Conservation (phyloP, 2,329 filamentous ascomycete species). For the Emmonsiellopsis sp. region DNA sequence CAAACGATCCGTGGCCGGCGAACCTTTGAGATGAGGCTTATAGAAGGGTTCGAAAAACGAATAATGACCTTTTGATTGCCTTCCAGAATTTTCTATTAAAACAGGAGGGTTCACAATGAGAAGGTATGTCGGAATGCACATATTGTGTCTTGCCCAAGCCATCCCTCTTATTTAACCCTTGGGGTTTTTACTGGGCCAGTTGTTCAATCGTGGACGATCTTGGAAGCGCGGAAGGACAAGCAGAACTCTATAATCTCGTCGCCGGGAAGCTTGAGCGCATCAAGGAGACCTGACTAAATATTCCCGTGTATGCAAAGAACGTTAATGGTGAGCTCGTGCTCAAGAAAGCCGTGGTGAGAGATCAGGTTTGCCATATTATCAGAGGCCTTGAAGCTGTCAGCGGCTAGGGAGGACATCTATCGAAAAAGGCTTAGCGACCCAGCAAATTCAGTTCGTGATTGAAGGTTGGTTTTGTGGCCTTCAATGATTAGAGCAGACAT, state of each 20-base stretch:
- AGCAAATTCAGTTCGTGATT: not conserved
- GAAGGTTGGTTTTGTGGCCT: not conserved
- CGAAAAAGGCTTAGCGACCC: not conserved
- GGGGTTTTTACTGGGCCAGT: no score
- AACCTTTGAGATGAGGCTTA: not conserved
- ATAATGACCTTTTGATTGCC: not conserved
- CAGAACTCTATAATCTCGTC: not conserved
- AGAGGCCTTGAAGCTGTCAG: not conserved
- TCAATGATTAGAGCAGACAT: not conserved
- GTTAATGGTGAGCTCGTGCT: not conserved
- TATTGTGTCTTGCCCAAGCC: no score
- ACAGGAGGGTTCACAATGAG: not conserved
- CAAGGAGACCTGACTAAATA: not conserved
- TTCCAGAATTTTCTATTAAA: not conserved
- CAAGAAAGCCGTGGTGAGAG: not conserved
- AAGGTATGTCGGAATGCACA: not conserved
- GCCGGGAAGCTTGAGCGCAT: not conserved
- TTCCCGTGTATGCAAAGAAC: not conserved
- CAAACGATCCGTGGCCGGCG: not conserved
- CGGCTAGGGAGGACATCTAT: not conserved
- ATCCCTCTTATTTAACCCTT: no score
- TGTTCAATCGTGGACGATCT: not conserved
- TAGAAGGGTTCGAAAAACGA: not conserved
- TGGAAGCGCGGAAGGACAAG: not conserved
- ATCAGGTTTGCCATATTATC: not conserved